These are phyloP conservation scores for Trichoderma atrobrunneum DNA, from an alignment of 2,329 filamentous ascomycete species.

Conservation along the genomic window DNA sequence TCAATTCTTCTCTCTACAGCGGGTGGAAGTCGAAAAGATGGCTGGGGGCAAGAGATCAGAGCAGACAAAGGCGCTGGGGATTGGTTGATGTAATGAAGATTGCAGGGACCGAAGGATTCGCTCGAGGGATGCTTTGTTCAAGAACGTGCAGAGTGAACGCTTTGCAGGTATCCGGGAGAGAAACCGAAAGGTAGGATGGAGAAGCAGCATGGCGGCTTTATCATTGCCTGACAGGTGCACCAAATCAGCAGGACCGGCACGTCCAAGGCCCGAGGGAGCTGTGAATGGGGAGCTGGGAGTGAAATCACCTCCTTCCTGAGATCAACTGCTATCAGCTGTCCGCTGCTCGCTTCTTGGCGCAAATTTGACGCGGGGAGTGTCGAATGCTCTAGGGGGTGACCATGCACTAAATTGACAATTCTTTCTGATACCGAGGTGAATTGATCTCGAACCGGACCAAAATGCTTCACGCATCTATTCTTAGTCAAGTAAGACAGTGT, in stretches of 20 bases:
- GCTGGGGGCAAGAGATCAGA: background rate
- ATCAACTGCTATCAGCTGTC: background rate
- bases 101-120: background rate
- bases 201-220: background rate
- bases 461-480: background rate
- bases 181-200: background rate
- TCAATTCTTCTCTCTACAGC: background rate
- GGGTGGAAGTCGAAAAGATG: background rate
- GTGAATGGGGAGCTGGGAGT: background rate
- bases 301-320: background rate
- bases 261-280: background rate
- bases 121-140: background rate
- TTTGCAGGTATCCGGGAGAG: background rate
- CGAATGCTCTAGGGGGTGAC: background rate
- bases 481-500: background rate
- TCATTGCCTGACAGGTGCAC: background rate
- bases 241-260: background rate
- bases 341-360: background rate
- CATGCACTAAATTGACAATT: background rate
- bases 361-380: background rate
- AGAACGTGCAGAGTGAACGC: background rate
- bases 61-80: background rate
- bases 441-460: background rate
- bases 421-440: background rate
- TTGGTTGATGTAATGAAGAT: background rate